Evolutionary conservation across 345 rosid genomes (phyloP).

Genomic region (Brassica rapa): DNA sequence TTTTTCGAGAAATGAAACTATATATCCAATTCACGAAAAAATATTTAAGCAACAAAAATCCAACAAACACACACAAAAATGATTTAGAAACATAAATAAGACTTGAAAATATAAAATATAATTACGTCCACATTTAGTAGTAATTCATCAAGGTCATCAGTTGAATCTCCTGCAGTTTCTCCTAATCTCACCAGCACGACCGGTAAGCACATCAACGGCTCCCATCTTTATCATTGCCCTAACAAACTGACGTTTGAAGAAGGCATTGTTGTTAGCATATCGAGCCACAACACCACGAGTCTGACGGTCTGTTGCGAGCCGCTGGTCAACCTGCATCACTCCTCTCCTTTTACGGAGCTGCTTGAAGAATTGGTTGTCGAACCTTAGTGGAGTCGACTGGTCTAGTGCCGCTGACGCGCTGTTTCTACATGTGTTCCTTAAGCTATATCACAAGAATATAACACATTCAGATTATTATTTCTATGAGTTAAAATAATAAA

Average conservation of each 20-base stretch:
- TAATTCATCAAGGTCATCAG: neutral
- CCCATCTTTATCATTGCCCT: constrained; percentile 81
- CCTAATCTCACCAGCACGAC: constrained; percentile 64
- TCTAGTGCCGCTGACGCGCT: constrained; percentile 33
- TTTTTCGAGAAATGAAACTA: constrained; percentile 7
- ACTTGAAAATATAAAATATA: neutral
- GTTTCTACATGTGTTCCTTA: constrained; percentile 38
- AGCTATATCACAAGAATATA: constrained; percentile 9
- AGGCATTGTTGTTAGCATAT: constrained; percentile 33
- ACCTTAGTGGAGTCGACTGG: constrained; percentile 38
- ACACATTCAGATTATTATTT: neutral
- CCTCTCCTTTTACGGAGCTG: constrained; percentile 37
- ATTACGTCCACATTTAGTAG: neutral
- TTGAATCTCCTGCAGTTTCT: constrained; percentile 60
- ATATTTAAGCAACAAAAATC: constrained; percentile 19
- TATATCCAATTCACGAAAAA: constrained; percentile 26
- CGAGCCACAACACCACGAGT: constrained; percentile 41
- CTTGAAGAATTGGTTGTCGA: constrained; percentile 39
- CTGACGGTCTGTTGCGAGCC: constrained; percentile 17
- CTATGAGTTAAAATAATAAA: neutral
- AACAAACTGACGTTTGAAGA: constrained; percentile 48
- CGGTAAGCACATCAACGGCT: constrained; percentile 56
- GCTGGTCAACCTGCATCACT: constrained; percentile 41
- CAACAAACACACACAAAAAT: neutral
- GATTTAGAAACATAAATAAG: neutral